A percentile compares a stretch with the other conserved stretches of the same genome.
These are phyloP conservation scores for Monosporozyma yasuniensis DNA, from an alignment of 805 yeast genomes.

Conservation along the genomic window DNA sequence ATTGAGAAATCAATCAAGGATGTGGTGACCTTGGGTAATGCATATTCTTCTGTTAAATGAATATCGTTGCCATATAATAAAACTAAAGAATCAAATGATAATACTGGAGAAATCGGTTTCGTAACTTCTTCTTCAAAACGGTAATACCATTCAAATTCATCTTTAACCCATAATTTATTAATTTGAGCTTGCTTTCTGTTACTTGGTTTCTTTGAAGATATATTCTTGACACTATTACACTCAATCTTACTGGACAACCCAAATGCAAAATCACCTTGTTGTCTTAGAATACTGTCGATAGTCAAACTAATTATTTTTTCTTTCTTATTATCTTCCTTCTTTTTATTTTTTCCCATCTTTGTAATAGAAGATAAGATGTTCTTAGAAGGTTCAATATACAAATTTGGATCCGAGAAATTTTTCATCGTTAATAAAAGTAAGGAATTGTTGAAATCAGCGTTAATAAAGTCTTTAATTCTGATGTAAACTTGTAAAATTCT, in stretches of 20 bases:
- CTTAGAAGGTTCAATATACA: slow-evolving; percentile 17
- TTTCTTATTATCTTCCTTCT: slow-evolving; percentile 11
- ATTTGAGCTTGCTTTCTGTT: slow-evolving; percentile 18
- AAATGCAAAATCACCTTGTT: slow-evolving; percentile 37
- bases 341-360: slow-evolving; percentile 12
- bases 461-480: slow-evolving; percentile 27
- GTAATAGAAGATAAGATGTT: slow-evolving; percentile 10
- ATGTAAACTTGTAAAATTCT: slow-evolving; percentile 40
- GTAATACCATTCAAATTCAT: slow-evolving; percentile 30
- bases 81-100: slow-evolving; percentile 36
- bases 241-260: slow-evolving; percentile 47
- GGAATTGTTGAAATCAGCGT: slow-evolving; percentile 35
- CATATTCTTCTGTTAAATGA: slow-evolving; percentile 10
- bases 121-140: slow-evolving; percentile 28
- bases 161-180: slow-evolving; percentile 17
- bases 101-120: slow-evolving; percentile 34
- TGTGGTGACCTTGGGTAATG: slow-evolving; percentile 38
- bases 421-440: slow-evolving; percentile 33
- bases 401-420: slow-evolving; percentile 39
- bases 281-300: slow-evolving; percentile 18
- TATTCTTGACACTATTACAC: slow-evolving; percentile 29
- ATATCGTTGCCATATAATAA: slow-evolving; percentile 21
- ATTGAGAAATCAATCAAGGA: slow-evolving; percentile 69
- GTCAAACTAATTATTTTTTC: slow-evolving; percentile 13
- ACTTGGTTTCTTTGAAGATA: slow-evolving; percentile 23